Conservation (phyloP, 345 rosid genomes). For the Ceriops decandra region DNA sequence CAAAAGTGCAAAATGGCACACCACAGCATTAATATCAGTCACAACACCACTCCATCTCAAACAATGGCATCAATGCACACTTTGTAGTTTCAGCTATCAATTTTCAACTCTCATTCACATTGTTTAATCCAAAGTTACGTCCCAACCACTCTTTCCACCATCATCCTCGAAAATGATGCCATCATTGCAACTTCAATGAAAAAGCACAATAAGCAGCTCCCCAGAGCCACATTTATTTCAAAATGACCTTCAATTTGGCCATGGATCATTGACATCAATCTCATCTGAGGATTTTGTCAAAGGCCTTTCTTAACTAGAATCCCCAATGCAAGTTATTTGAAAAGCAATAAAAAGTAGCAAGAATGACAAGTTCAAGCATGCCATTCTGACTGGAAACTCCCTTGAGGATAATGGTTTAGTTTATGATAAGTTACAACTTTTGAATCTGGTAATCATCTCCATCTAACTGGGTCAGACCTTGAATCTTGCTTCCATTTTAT, state of each 20-base stretch:
- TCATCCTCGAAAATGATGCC: constrained; percentile 1
- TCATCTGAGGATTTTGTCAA: not conserved
- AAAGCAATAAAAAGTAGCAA: too few relatives aligned
- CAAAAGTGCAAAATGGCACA: constrained; percentile 5
- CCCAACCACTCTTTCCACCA: constrained; percentile 1
- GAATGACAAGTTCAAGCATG: too few relatives aligned
- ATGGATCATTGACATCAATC: not conserved
- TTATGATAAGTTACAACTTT: not conserved
- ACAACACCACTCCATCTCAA: not conserved
- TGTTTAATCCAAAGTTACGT: not conserved
- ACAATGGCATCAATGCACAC: not conserved
- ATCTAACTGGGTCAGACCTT: not conserved
- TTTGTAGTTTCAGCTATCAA: not conserved
- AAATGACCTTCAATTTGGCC: constrained; percentile 2
- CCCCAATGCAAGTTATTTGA: too few relatives aligned
- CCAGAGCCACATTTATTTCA: constrained; percentile 3
- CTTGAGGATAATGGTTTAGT: not conserved
- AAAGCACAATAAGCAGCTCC: constrained; percentile 1
- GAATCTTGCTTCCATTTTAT: not conserved
- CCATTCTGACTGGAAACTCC: too few relatives aligned
- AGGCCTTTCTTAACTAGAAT: too few relatives aligned
- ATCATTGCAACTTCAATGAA: not conserved
- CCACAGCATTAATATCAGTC: not conserved
- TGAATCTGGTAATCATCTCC: not conserved
- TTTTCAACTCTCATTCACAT: not conserved